Base-by-base conservation (phyloP, 2,329 filamentous ascomycete species). In the Xylariaceae sp. region DNA sequence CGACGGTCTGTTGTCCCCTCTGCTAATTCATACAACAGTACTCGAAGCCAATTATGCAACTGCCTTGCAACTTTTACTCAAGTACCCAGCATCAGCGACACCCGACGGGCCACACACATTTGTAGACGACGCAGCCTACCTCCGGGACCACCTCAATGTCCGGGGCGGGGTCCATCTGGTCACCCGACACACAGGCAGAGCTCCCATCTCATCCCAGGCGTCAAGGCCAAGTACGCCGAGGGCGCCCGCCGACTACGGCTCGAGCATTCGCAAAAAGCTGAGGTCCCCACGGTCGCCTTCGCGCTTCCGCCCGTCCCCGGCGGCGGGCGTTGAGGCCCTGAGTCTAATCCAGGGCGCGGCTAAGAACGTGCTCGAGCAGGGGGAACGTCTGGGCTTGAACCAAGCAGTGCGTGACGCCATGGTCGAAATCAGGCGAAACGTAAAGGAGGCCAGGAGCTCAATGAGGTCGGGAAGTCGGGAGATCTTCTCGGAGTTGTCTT, bases 21-120 rank as follows among this genome's bases (percentile, higher is more conserved):
- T 24, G 16, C 18, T 36, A 30, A 33, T 58, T 65, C 40, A 64
- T 47, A 15, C 5, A 5, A 27, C 28, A 88, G 85, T 98, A 24
- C 67, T 97, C 17, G 79, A 87, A 47, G 81, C 86, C 9, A 90
- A 97, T 60, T 95, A 95, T 55, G 90, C 92, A 2, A 76, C 79
- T 24, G 90, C 87, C 7, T 68, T 98, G 37, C 83, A 87, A 40
- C 66, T 94, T 2, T 69, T 97, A 17, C 73, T 97, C 2, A 86
- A 87, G 52, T 97, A 97, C 50, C 88, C 88, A 2, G 68, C 78
- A 1, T 83, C 83, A 2, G 55, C 69, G 4, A 63, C 68, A 3
- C 72, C 79, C 1, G 68, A 83, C 48, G 78, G 79, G 0, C 83
- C 89, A 12, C 78, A 84, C 49, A 85, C 81, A 0, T 87, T 97